These are phyloP conservation scores for Elaeis oleifera DNA, from an alignment of 202 grass and related monocot genomes.

Conservation along the genomic window DNA sequence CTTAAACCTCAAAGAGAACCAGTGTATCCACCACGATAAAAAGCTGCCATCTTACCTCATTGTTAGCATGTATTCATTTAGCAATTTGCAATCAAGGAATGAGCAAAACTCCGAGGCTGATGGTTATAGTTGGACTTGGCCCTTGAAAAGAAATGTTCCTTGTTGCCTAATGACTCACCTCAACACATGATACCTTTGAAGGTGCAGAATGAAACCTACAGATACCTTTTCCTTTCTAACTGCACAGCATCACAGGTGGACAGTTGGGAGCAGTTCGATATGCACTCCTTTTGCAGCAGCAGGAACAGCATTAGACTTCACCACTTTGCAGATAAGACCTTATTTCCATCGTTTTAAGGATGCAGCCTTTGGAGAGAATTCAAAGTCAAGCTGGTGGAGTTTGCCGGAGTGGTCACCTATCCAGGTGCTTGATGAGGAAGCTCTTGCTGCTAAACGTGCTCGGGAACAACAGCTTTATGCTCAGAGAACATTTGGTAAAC, in stretches of 20 bases:
- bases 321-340: constrained; percentile 39
- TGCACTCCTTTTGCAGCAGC: constrained; percentile 47
- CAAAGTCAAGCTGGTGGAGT: constrained; percentile 43
- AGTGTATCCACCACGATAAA: no score
- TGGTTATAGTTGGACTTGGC: no score
- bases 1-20: no score
- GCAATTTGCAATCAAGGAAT: no score
- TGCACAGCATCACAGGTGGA: constrained; percentile 41
- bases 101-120: no score
- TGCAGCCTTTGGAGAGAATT: constrained; percentile 27
- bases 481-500: constrained; percentile 41
- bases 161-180: no score
- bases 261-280: constrained; percentile 64
- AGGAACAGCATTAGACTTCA: constrained; percentile 57
- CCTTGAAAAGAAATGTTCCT: no score
- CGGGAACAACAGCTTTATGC: constrained; percentile 51
- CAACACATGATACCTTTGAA: no score
- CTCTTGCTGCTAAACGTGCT: constrained; percentile 64
- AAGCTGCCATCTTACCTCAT: no score
- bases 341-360: constrained; percentile 41
- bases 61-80: no score
- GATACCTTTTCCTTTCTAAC: background rate
- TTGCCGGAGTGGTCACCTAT: constrained; percentile 81
- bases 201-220: no score
- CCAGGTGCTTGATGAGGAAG: constrained; percentile 79